Base-by-base conservation (phyloP, 306 rosid species). In the Dalbergia cultrata region DNA sequence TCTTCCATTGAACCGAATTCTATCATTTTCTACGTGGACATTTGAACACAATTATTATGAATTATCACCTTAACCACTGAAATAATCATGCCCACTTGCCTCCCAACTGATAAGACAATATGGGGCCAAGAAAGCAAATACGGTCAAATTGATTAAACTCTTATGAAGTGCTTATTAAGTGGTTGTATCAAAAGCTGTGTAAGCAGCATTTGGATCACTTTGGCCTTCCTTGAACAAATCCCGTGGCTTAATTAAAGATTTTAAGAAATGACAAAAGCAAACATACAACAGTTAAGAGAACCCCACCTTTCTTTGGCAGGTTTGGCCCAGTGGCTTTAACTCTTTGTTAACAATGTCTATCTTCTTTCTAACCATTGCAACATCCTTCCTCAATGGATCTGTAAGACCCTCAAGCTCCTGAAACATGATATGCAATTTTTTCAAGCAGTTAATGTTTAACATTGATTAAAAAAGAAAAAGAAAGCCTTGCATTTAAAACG, bases 321-420 rank as follows among this genome's bases (percentile, higher is more conserved):
- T 90, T 67, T 91, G 96, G 69, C 99, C 99, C 67, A 93, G 87
- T 68, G 99, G 99, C 89, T 93, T 95, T 85, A 95, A 89, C 87
- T 95, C 99, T 87, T 93, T 95, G 97, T 92, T 93, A n/a, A 90
- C 92, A 9, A 84, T 41, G 82, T 95, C 99, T 50, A 95, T 93
- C 93, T 80, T 95, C 89, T 95, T 95, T 37, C 99, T 78, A 80
- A 95, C 93, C n/a, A 61, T 9, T 19, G 88, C 82, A 74, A 95
- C 98, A 26, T 95, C 99, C 86, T 95, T 95, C 86, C 94, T 95
- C 99, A 90, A 85, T 33, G 99, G 99, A 92, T 95, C 99, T 64
- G 92, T 80, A 13, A 95, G 90, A 63, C 85, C 89, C 83, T 95
- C 99, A 70, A 95, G 97, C 76, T 95, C 99, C 99, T 95, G 79